Evolutionary conservation across 345 rosid genomes (phyloP).

Genomic region (Tarenaya hassleriana): DNA sequence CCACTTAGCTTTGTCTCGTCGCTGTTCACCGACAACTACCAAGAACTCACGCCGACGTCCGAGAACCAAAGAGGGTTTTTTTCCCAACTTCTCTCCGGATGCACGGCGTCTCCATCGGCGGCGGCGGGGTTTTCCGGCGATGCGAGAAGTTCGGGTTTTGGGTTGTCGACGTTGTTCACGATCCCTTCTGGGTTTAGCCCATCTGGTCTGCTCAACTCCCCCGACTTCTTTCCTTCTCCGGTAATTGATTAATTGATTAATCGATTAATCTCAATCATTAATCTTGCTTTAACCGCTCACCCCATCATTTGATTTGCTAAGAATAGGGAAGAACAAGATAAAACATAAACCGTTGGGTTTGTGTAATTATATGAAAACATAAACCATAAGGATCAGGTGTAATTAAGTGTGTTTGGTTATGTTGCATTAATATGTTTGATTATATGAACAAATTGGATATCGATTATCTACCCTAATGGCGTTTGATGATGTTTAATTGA

Average conservation of each 20-base stretch:
- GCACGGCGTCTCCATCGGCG: constrained; percentile 68
- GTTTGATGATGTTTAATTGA: background rate
- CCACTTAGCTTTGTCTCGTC: constrained; percentile 85
- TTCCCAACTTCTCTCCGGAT: constrained; percentile 89
- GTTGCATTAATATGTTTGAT: constrained; percentile 32
- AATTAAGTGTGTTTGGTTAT: background rate
- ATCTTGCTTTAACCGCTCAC: background rate
- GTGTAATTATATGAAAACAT: background rate
- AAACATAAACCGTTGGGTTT: background rate
- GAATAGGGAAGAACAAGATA: background rate
- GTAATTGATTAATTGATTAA: constrained; percentile 23
- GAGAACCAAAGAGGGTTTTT: constrained; percentile 40
- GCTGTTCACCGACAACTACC: constrained; percentile 59
- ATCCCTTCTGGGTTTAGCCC: constrained; percentile 92
- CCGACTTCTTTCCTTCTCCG: constrained; percentile 74
- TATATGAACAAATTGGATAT: too few relatives aligned
- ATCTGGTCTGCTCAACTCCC: constrained; percentile 75
- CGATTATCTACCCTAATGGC: too few relatives aligned
- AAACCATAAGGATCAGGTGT: too few relatives aligned
- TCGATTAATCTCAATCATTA: constrained; percentile 11
- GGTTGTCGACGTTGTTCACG: constrained; percentile 50
- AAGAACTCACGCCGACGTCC: constrained; percentile 36
- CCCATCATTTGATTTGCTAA: background rate
- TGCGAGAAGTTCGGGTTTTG: constrained; percentile 31
- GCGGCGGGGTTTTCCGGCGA: constrained; percentile 30